Base-by-base conservation (phyloP, 352 stramenopile species). In the Globisporangium perplexum region DNA sequence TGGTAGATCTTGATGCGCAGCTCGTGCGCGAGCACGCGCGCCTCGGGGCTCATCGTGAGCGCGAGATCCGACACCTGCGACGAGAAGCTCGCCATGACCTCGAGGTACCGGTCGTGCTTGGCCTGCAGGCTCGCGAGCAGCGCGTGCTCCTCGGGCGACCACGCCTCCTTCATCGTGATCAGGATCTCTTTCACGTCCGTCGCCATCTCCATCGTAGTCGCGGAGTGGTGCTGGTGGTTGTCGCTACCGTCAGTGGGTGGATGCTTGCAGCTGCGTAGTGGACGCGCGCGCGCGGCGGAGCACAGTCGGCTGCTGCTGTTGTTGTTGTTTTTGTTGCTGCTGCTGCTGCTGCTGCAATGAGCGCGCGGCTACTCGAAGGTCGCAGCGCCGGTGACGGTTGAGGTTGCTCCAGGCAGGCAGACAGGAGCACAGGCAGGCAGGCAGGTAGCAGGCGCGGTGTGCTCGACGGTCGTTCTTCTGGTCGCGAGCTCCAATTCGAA, bases 141-240 rank as follows among this genome's bases (percentile, higher is more conserved):
- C 48, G 66, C 60, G 61, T 92, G 77, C 53, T 92, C 79, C 57
- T 88, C 78, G 8, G 71, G 65, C n/a, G 77, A 80, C 52, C 82
- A 58, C 31, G 73, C 66, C 53, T 91, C 80, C 52, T 87, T 86
- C 74, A 91, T 86, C 26, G 78, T 81, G 41, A 92, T 81, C 36
- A 92, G 68, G 59, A 92, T 83, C 55, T 92, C 82, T 20, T 73
- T 69, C 18, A 92, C 82, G 56, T 92, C 86, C 59, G 77, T 84
- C 24, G 82, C 77, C 62, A 92, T 89, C 59, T 92, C 82, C 82
- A 92, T 92, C 8, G 59, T 63, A 3, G 56, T 31, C 10, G 45
- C 20, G 3, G 45, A 50, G 23, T 50, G 45, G 8, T 35, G 45
- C 4, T 38, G 7, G 12, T 24, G 5, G 30, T 12, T 11, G 28